Percentiles rank a stretch among this genome's conserved stretches.
Conservation (phyloP, 148 eudicot genomes). For the Persicaria maculosa region DNA sequence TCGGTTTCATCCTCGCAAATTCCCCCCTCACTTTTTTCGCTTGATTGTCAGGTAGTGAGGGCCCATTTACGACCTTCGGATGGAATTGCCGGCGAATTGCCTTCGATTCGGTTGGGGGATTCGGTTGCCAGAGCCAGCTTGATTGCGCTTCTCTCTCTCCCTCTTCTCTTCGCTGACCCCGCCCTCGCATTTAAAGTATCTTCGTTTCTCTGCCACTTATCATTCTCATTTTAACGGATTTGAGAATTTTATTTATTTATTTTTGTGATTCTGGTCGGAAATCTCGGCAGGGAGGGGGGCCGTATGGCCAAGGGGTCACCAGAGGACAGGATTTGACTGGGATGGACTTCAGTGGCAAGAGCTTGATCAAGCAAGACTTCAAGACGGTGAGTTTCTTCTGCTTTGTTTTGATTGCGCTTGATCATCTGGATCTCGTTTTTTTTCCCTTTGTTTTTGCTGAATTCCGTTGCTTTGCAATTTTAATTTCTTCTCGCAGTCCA, state of each 20-base stretch:
- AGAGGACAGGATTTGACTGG: conserved; percentile 96
- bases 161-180: conserved; percentile 1
- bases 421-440: background rate
- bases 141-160: conserved; percentile 9
- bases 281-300: conserved; percentile 78
- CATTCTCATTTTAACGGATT: background rate
- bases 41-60: background rate
- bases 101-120: conserved; percentile 13
- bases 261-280: background rate
- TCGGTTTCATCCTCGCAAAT: background rate
- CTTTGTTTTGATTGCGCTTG: background rate
- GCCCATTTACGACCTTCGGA: background rate
- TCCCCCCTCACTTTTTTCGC: background rate
- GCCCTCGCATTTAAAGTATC: conserved; percentile 6
- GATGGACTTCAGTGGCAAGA: conserved; percentile 82
- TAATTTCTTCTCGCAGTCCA: conserved; percentile 43
- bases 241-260: background rate
- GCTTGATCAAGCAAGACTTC: conserved; percentile 84
- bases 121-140: conserved; percentile 7
- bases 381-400: conserved; percentile 48
- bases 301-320: conserved; percentile 86
- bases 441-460: background rate
- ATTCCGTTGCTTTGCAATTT: background rate
- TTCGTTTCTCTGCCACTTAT: background rate
- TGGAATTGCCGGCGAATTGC: background rate